Evolutionary conservation across 208 protist species (phyloP), one percentile per base, ranked within the genome.

Genomic region (Trypanosoma platydactyli): DNA sequence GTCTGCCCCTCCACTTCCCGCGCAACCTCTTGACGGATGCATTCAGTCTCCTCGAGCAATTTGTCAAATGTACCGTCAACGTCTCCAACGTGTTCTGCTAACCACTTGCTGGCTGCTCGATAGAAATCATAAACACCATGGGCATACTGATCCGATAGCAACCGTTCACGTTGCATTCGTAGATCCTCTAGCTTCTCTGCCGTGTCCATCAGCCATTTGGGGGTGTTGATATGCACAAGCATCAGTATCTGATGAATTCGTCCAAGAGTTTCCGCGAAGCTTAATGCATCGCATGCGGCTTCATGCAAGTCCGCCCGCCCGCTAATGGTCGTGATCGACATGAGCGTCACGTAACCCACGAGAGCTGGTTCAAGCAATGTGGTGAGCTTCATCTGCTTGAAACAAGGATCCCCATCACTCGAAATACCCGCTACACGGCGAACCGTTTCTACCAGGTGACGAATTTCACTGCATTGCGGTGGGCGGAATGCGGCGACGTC

Each of bases 171-270:
- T 38, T 80, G 69, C 62, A 66, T 45, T 18, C 81, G 73, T 55
- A 95, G 77, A 48, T 77, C 67, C 72, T 91, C 82, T 0, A 95
- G 55, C 48, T 58, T 68, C 30, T 84, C 77, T 11, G 79, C 86
- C 38, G 86, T 78, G 30, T 95, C 89, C 41, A 89, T 80, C 22
- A 95, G 73, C 89, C 89, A 95, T 0, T 80, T 79, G 1, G 89
- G 89, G 15, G 84, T 76, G 38, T 84, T 75, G 66, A 91, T 88
- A 76, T 95, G 89, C 38, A 83, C 81, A 15, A 92, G 76, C 73
- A 86, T 88, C 20, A 92, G 81, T 24, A 91, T 81, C 56, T 95
- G 89, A 42, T 92, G 84, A 66, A 95, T 89, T 20, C 78, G 79
- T 38, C 67, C 60, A 48, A 95, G 56, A n/a, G 76, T 59, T 41